These are phyloP conservation scores for Echium plantagineum DNA, from an alignment of 257 asterid species.

Conservation along the genomic window DNA sequence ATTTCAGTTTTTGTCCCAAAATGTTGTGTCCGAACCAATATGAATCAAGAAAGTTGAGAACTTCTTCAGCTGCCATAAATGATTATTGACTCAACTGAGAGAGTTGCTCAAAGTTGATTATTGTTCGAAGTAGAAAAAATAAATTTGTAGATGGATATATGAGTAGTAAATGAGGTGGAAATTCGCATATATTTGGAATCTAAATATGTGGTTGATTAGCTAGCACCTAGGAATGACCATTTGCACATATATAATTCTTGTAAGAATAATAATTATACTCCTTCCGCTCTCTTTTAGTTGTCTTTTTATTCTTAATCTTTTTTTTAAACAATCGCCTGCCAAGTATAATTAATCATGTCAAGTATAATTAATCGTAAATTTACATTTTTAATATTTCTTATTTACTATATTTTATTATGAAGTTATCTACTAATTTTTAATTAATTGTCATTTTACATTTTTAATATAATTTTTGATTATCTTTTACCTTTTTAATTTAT, in stretches of 20 bases:
- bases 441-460: no score
- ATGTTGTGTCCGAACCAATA: constrained; percentile 37
- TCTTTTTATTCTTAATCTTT: no score
- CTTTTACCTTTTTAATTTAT: no score
- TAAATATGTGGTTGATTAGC: constrained; percentile 6
- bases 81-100: background rate
- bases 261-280: no score
- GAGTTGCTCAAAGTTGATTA: background rate
- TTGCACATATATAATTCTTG: background rate
- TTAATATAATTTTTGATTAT: no score
- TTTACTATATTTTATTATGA: no score
- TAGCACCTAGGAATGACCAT: constrained; percentile 4
- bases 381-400: no score
- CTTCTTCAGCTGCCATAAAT: constrained; percentile 42
- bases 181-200: constrained; percentile 13
- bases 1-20: constrained; percentile 7
- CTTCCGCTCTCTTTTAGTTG: no score
- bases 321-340: no score
- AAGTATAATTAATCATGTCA: no score
- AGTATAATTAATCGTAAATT: no score
- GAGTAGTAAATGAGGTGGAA: background rate
- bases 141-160: background rate
- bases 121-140: background rate
- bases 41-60: constrained; percentile 48
- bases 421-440: no score